Conservation (phyloP, 1,284 basidiomycete species). For the Microbotryomycetes sp. region DNA sequence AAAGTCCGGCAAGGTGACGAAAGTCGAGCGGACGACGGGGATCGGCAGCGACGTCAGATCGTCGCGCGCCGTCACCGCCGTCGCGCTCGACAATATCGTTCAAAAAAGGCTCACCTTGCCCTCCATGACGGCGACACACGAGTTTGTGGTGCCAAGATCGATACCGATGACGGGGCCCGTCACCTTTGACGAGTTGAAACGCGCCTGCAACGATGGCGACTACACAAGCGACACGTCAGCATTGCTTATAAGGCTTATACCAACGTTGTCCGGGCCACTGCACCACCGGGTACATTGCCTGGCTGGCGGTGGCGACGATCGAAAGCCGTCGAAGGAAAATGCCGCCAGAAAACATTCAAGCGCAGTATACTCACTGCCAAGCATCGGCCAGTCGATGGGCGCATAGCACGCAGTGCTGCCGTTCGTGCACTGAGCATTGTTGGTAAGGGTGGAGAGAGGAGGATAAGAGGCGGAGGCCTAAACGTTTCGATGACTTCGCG, state of each 20-base stretch:
- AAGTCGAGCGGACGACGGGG: neutral
- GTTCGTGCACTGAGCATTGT: slow-evolving; percentile 54
- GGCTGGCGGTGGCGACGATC: neutral
- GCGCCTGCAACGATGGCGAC: slow-evolving; percentile 31
- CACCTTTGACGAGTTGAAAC: slow-evolving; percentile 47
- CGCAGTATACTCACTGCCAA: neutral
- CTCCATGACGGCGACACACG: slow-evolving; percentile 49
- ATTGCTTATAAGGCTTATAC: slow-evolving; percentile 36
- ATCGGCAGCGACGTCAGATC: neutral
- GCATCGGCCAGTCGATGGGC: neutral
- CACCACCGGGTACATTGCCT: no score
- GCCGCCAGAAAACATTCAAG: slow-evolving; percentile 49
- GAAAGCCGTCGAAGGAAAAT: slow-evolving; percentile 2
- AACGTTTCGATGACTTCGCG: no score
- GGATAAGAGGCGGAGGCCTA: no score
- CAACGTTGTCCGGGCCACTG: no score
- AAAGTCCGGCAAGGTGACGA: neutral
- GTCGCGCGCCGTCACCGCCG: neutral
- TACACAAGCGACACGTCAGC: slow-evolving; percentile 21
- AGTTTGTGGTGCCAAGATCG: slow-evolving; percentile 59
- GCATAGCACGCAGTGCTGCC: neutral
- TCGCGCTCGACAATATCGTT: neutral
- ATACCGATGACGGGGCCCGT: slow-evolving; percentile 48
- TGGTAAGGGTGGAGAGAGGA: no score
- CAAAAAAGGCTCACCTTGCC: slow-evolving; percentile 18